Base-by-base conservation (phyloP, 352 stramenopile species). In the Phytophthora podocarpi region DNA sequence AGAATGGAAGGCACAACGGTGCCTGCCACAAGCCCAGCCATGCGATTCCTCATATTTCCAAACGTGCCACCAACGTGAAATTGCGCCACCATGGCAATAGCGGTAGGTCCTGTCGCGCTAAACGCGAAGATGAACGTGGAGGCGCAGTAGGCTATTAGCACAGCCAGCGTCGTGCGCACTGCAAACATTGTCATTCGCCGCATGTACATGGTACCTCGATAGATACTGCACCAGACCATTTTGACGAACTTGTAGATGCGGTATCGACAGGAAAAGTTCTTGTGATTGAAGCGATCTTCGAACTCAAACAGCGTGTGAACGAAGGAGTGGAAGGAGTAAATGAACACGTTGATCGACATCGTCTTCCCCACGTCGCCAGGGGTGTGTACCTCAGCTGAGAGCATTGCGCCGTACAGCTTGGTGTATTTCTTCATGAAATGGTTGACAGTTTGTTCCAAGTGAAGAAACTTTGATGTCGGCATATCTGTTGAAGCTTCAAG, bases 291-390 rank as follows among this genome's bases (percentile, higher is more conserved):
- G 15, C 69, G 48, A 11, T 70, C 59, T 55, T 89, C 73, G 37
- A 91, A 93, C 62, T 79, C 59, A n/a, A 78, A 72, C 37, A 91
- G 35, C 18, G 78, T 90, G 42, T 85, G 70, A 24, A 74, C 70
- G 34, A 91, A 78, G 9, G 81, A 77, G 60, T 91, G 76, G 63
- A 91, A 82, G 41, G 84, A 91, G 62, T 89, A 93, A n/a, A 90
- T 64, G 40, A 93, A 93, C 7, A 92, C 68, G 41, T 89, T 89
- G 11, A 92, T 53, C 5, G 80, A 80, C 71, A 92, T 86, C 10
- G 77, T 86, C 34, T 80, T 83, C 1, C 66, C 78, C 8, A 92
- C 76, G 18, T 90, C 75, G 0, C 55, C 53, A n/a, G 73, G 37
- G 0, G 66, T 75, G 12, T 77, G 57, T 5, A 87, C 70, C 12